Base-by-base conservation (phyloP, 768 basidiomycete species). In the Rhizopogon vesiculosus region DNA sequence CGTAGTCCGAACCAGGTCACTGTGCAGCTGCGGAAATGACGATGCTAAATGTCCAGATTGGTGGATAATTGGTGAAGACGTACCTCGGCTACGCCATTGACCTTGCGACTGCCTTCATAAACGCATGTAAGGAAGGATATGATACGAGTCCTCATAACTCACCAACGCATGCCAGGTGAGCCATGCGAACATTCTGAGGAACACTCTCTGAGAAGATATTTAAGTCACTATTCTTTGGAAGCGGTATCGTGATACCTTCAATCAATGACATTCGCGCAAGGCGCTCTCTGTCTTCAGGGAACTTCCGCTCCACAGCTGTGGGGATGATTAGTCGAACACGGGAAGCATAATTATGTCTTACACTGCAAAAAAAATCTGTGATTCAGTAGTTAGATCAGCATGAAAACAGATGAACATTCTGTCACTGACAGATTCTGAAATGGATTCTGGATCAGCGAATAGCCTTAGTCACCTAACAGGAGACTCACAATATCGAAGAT, bases 71-170 rank as follows among this genome's bases (percentile, higher is more conserved):
- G 2, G 9, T 31, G 18, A 40, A 45, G 19, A 38, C 59, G 29
- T 60, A 87, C 84, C 76, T 94, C 96, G 9, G 97, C 96, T 13
- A 98, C 97, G 65, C 97, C 96, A 63, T 99, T 99, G 64, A 94
- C 89, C 67, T 86, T 90, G 62, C 86, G 82, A 64, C 87, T 89
- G 29, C 85, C 84, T 85, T 56, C 49, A 59, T 16, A 44, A 22
- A 31, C 46, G 33, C 1, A 49, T 38, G n/a, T 53, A 31, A 22
- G 45, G 25, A 43, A 28, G 33, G 43, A 38, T 38, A 38, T 38
- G 35, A 19, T 58, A 54, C 55, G 33, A 52, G 38, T 39, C 8
- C 15, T 25, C 8, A 7, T 46, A 50, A 5, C 61, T 45, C 62
- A 72, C 81, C 93, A 57, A 98, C 88, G 69, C 87, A 88, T 16